phyloP scores from a whole-genome alignment of 352 stramenopile species.

The Pythium guiyangense region DNA sequence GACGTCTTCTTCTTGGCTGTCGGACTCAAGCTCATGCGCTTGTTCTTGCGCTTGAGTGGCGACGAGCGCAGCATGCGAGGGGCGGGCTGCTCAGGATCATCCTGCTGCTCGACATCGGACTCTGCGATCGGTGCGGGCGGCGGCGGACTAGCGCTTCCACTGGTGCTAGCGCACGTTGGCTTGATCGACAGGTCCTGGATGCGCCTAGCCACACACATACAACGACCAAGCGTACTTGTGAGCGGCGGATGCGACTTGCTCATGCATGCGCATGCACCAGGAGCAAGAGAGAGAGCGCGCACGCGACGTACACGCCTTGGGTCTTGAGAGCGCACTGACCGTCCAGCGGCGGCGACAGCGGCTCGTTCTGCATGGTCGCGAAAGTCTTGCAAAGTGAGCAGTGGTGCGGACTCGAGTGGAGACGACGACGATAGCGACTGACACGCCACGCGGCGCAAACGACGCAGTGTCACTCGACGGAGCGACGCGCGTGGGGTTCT shows the following conservation, averaged over 20 bases:
- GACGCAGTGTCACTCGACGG: no score
- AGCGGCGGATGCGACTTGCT: no score
- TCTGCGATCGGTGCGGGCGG: not conserved
- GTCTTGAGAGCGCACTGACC: slow-evolving; percentile 1
- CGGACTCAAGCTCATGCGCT: slow-evolving; percentile 26
- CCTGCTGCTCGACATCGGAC: not conserved
- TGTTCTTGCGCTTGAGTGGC: slow-evolving; percentile 33
- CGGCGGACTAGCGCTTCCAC: not conserved
- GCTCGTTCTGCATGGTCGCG: not conserved
- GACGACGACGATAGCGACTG: no score
- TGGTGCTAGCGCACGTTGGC: not conserved
- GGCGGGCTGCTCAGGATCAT: not conserved
- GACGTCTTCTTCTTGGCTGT: slow-evolving; percentile 14
- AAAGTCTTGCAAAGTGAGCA: not conserved
- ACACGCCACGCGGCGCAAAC: no score
- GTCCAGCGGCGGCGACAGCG: not conserved
- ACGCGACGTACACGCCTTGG: slow-evolving; percentile 6
- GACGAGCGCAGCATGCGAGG: slow-evolving; percentile 3
- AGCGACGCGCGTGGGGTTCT: no score
- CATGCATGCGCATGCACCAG: no score
- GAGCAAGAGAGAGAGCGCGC: no score
- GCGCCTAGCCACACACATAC: slow-evolving; percentile 2
- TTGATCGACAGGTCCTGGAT: slow-evolving; percentile 38
- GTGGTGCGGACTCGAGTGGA: not conserved
- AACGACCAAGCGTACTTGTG: not conserved